Evolutionary conservation across 805 yeast species (phyloP).

Genomic region (Cyberlindnera saturnus): DNA sequence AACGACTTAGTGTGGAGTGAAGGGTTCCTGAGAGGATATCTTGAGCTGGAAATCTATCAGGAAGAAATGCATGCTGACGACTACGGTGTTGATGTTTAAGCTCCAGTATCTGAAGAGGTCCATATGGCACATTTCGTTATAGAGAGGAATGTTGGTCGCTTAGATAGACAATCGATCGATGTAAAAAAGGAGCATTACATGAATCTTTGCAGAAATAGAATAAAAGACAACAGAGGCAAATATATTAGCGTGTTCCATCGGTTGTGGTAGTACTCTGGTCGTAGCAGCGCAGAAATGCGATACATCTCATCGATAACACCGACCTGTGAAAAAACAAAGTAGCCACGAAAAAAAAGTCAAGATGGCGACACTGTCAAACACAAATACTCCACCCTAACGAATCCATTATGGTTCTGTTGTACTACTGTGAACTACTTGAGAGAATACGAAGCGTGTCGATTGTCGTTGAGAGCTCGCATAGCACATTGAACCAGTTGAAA

Average conservation of each 20-base stretch:
- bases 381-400: too few species aligned
- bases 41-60: constrained; percentile 1
- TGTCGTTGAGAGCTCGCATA: constrained; percentile 4
- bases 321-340: too few species aligned
- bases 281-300: too few species aligned
- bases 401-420: not conserved
- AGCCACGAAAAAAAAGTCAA: too few species aligned
- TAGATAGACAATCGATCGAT: constrained; percentile 4
- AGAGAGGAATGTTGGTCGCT: not conserved
- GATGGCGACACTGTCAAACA: too few species aligned
- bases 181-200: too few species aligned
- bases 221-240: too few species aligned
- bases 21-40: constrained; percentile 12
- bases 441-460: constrained; percentile 12
- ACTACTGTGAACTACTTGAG: constrained; percentile 13
- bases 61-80: constrained; percentile 4
- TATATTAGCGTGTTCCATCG: not conserved
- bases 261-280: too few species aligned
- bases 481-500: not conserved
- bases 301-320: too few species aligned
- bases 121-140: constrained; percentile 7
- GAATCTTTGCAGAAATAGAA: not conserved
- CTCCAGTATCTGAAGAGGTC: constrained; percentile 1
- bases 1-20: constrained; percentile 11
- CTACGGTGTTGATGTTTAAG: constrained; percentile 8